Evolutionary conservation across 2,329 filamentous ascomycete species (phyloP).

Genomic region (Aspergillus novofumigatus): DNA sequence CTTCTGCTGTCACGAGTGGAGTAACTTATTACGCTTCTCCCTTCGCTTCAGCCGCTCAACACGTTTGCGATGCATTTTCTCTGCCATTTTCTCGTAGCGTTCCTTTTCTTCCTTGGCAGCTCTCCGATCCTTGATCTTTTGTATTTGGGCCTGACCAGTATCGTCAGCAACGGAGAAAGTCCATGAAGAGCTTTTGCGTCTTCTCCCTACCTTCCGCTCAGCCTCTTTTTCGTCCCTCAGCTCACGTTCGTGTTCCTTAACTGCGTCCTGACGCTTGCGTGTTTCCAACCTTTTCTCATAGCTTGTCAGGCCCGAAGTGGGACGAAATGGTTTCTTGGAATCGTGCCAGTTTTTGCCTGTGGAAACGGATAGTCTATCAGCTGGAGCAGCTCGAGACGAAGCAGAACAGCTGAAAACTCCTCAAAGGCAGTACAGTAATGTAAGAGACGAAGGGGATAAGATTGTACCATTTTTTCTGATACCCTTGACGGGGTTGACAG

Average conservation of each 20-base stretch:
- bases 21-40: conserved; percentile 75
- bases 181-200: background rate
- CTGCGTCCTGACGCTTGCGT: conserved; percentile 65
- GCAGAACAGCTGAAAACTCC: conserved; percentile 12
- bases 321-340: conserved; percentile 79
- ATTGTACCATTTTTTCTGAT: conserved; percentile 78
- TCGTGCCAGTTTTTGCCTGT: conserved; percentile 93
- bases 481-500: conserved; percentile 46
- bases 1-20: conserved; percentile 36
- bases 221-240: conserved; percentile 94
- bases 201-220: conserved; percentile 67
- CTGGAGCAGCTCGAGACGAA: conserved; percentile 1
- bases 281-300: conserved; percentile 72
- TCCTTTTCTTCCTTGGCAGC: conserved; percentile 90
- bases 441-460: conserved; percentile 9
- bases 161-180: conserved; percentile 2
- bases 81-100: conserved; percentile 87
- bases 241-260: conserved; percentile 91
- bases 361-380: conserved; percentile 17
- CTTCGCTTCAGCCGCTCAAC: conserved; percentile 89
- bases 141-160: conserved; percentile 62
- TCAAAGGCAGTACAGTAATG: conserved; percentile 7
- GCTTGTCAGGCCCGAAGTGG: conserved; percentile 68
- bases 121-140: conserved; percentile 78
- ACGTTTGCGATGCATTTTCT: conserved; percentile 96